phyloP scores from a whole-genome alignment of 805 yeast genomes.

The Schwanniomyces yamadae region DNA sequence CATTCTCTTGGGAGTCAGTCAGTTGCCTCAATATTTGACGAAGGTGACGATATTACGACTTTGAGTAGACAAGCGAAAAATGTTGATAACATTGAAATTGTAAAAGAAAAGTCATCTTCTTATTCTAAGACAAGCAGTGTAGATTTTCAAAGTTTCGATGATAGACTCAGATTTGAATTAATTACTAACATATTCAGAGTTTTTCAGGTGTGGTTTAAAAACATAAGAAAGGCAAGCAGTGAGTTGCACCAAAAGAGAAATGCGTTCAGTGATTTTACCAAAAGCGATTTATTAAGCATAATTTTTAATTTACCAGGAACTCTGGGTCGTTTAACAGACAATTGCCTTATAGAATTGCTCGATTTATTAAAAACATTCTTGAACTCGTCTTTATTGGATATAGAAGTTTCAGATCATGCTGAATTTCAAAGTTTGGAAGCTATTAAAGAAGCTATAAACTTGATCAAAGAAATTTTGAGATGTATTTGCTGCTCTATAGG shows the following conservation, averaged over 20 bases:
- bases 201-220: conserved; percentile 22
- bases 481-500: conserved; percentile 17
- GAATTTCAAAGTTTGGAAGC: conserved; percentile 14
- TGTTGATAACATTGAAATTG: neutral
- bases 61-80: conserved; percentile 10
- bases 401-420: conserved; percentile 8
- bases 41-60: conserved; percentile 22
- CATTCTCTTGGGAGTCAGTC: conserved; percentile 1
- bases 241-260: neutral
- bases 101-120: no score
- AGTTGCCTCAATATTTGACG: conserved; percentile 9
- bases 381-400: conserved; percentile 12
- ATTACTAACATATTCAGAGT: conserved; percentile 21
- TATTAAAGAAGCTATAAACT: conserved; percentile 25
- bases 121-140: no score
- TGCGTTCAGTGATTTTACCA: conserved; percentile 4
- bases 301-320: conserved; percentile 20
- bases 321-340: neutral
- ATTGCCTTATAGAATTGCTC: conserved; percentile 12
- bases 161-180: conserved; percentile 20
- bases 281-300: conserved; percentile 8
- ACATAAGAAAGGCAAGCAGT: conserved; percentile 9
- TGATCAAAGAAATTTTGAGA: conserved; percentile 25
- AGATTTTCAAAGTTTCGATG: conserved; percentile 18
- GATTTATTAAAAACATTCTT: conserved; percentile 16